A percentile compares a stretch with the other conserved stretches of the same genome.
Evolutionary conservation across 192 early-diverging fungal species (phyloP).

Genomic region (Fimicolochytrium jonesii): DNA sequence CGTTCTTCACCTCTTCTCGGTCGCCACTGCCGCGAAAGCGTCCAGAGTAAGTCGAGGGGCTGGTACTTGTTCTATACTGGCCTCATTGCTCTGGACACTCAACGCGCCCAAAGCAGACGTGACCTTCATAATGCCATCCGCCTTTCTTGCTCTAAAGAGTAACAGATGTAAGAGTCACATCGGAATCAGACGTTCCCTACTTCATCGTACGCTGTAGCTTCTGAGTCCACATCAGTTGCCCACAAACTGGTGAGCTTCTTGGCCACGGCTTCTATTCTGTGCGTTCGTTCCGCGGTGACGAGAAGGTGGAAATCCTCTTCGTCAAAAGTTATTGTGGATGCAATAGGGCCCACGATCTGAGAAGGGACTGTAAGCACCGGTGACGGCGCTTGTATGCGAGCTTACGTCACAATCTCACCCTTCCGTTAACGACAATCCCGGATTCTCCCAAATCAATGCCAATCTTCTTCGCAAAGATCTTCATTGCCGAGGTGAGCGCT

Average conservation of each 20-base stretch:
- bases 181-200: too few relatives aligned
- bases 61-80: too few relatives aligned
- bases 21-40: not conserved
- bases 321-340: conserved; percentile 31
- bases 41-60: not conserved
- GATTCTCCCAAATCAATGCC: conserved; percentile 19
- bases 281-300: conserved; percentile 48
- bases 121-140: too few relatives aligned
- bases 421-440: conserved; percentile 38
- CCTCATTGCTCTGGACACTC: too few relatives aligned
- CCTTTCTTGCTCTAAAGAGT: too few relatives aligned
- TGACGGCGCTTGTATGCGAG: not conserved
- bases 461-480: not conserved
- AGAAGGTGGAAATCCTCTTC: conserved; percentile 59
- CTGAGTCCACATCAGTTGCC: too few relatives aligned
- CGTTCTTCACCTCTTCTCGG: too few relatives aligned
- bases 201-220: too few relatives aligned
- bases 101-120: too few relatives aligned
- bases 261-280: conserved; percentile 27
- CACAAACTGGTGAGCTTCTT: conserved; percentile 15
- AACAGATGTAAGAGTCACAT: too few relatives aligned
- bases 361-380: not conserved
- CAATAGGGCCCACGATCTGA: conserved; percentile 33
- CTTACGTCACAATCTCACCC: conserved; percentile 13
- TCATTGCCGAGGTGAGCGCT: not conserved